These are phyloP conservation scores for Candida sanyaensis DNA, from an alignment of 1,139 yeast species.

Conservation along the genomic window DNA sequence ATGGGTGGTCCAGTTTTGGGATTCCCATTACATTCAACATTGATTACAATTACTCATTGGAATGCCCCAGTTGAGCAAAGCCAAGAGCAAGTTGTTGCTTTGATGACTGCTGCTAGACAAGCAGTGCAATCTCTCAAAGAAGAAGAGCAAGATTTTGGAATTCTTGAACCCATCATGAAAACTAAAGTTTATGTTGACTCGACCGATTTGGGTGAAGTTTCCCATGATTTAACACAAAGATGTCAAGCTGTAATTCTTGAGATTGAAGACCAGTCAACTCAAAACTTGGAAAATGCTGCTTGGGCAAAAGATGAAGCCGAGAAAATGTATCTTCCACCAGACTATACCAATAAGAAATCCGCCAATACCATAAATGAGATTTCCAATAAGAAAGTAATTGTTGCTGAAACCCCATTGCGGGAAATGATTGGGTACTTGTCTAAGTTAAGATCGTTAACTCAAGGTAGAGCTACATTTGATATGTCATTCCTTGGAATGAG, in stretches of 20 bases:
- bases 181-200: slow-evolving; percentile 70
- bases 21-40: slow-evolving; percentile 64
- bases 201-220: slow-evolving; percentile 77
- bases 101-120: slow-evolving; percentile 34
- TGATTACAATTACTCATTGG: slow-evolving; percentile 53
- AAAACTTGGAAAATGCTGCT: slow-evolving; percentile 35
- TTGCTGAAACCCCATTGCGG: slow-evolving; percentile 79
- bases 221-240: slow-evolving; percentile 72
- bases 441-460: slow-evolving; percentile 77
- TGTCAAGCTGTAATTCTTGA: slow-evolving; percentile 69
- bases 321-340: slow-evolving; percentile 58
- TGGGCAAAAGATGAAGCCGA: slow-evolving; percentile 57
- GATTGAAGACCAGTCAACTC: slow-evolving; percentile 58
- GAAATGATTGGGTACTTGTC: slow-evolving; percentile 91
- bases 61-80: slow-evolving; percentile 56
- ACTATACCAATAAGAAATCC: slow-evolving; percentile 39
- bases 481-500: slow-evolving; percentile 81
- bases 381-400: slow-evolving; percentile 54
- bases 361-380: slow-evolving; percentile 15
- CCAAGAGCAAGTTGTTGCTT: slow-evolving; percentile 23
- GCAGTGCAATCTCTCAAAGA: slow-evolving; percentile 34
- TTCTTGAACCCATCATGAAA: slow-evolving; percentile 88
- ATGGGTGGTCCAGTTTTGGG: slow-evolving; percentile 72
- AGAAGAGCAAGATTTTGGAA: slow-evolving; percentile 38
- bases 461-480: slow-evolving; percentile 83